Evolutionary conservation across 768 basidiomycete species (phyloP), one percentile per base, ranked within the genome.

Genomic region (Tricholoma sp.): DNA sequence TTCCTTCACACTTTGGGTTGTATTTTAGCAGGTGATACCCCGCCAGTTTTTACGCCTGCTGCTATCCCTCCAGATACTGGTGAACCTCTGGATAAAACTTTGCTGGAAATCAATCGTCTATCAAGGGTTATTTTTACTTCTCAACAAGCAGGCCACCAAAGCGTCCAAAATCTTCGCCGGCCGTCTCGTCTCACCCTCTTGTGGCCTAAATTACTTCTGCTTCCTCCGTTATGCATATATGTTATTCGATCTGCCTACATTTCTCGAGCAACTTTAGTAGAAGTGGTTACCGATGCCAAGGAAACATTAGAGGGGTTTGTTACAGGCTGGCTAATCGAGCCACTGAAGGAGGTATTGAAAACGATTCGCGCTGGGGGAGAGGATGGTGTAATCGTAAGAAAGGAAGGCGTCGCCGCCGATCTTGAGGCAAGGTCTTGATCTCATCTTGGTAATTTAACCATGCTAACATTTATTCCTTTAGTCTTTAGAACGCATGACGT

Each of bases 401-500:
- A 81, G 57, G 89, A 93, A 63, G 92, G 89, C 19, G 84, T 99
- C 21, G 78, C 81, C 35, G 89, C 94, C 6, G 95, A 99, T 69
- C 68, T 96, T 43, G 83, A 91, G 62, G 91, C 92, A 66, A 65
- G 81, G 67, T 24, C 37, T n/a, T 29, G 7, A 19, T 24, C 3
- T 43, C 53, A 18, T 51, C 32, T 34, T 6, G 3, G n/a, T 9
- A 3, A 43, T 12, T 29, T 29, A 21, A 31, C 4, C 45, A 16
- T 54, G 11, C 22, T 10, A 21, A 52, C 8, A 10, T 50, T 50
- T 32, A 43, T 52, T 27, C n/a, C 39, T 56, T 19, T 58, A 96
- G 93, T 94, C 90, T 19, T 79, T 98, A 22, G 91, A 98, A 70
- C 82, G 96, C 24, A 98, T 98, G 96, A 83, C 91, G 3, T 73